Evolutionary conservation across 495 filamentous ascomycete genomes (phyloP), one percentile per base, ranked within the genome.

Genomic region (Podospora appendiculata): DNA sequence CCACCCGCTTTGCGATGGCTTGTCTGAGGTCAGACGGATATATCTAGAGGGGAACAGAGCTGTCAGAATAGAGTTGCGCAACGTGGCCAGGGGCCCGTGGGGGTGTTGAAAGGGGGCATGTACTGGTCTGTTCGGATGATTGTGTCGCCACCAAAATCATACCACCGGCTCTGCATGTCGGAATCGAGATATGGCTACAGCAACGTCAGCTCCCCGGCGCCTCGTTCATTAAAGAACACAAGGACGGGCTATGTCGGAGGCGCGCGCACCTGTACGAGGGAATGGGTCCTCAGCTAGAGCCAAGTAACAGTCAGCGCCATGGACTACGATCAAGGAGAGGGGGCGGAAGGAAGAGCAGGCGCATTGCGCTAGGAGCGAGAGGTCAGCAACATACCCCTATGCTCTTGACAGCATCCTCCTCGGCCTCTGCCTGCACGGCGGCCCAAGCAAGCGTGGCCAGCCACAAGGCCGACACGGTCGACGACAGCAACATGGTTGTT

Each of bases 141-240:
- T 6, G 93, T 94, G 67, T 96, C 89, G 61, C 91, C 93, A 63
- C 94, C 94, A 80, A 95, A 99, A 74, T 99, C 94, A 69, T 88
- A 99, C 90, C 93, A 99, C 71, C 94, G 87, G 75, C 88, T 95
- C 78, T 95, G 89, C 84, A 97, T 91, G 69, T 99, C 94, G 52
- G 89, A 90, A 71, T 97, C 93, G 45, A 99, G 79, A 70, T 96
- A 99, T 45, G 94, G 94, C 87, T 96, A 41, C 4, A 19, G 16
- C 8, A 14, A 0, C 41, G 56, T 61, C 45, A 50, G 50, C 51
- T 38, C 36, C 36, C 9, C 25, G 8, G 10, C 13, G 9, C 39
- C 17, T 34, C 33, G 17, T n/a, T 16, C n/a, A n/a, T n/a, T n/a
- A n/a, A 35, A 49, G 35, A 32, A 14, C 7, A 8, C 52, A 51